Conservation (phyloP, 192 early-diverging fungal genomes). For the Rhizophagus clarus region DNA sequence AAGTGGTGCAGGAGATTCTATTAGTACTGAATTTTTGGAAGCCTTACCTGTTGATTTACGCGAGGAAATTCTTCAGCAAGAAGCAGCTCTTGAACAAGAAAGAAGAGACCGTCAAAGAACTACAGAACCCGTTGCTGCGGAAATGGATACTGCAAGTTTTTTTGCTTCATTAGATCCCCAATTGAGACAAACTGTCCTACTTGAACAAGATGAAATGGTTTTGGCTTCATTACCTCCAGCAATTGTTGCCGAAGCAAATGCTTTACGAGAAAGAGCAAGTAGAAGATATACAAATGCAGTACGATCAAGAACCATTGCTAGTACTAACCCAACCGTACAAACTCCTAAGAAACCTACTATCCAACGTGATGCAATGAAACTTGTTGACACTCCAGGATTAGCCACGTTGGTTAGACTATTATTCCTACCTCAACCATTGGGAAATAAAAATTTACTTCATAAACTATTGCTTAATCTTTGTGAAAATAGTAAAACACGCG, state of each 20-base stretch:
- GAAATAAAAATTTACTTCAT: constrained; percentile 63
- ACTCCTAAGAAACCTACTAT: constrained; percentile 43
- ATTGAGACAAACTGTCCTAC: constrained; percentile 54
- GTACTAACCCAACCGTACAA: constrained; percentile 23
- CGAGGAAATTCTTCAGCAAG: constrained; percentile 76
- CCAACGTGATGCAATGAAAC: constrained; percentile 70
- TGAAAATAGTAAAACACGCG: constrained; percentile 85
- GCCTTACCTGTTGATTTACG: constrained; percentile 91
- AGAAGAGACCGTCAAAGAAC: constrained; percentile 62
- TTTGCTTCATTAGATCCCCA: constrained; percentile 58
- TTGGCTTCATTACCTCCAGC: constrained; percentile 43
- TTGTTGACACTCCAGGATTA: constrained; percentile 82
- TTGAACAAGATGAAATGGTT: constrained; percentile 53
- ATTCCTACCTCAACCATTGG: constrained; percentile 82
- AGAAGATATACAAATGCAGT: constrained; percentile 33
- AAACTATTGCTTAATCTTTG: constrained; percentile 78
- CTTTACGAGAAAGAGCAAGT: constrained; percentile 41
- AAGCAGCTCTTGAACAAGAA: constrained; percentile 73
- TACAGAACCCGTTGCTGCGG: constrained; percentile 36
- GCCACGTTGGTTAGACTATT: constrained; percentile 84
- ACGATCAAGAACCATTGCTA: constrained; percentile 38
- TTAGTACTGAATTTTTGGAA: constrained; percentile 85
- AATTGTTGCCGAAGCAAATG: constrained; percentile 54
- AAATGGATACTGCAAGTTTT: constrained; percentile 58
- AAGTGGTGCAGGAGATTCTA: constrained; percentile 45